These are phyloP conservation scores for Hypomyces rosellus DNA, from an alignment of 2,329 filamentous ascomycete species.

Conservation along the genomic window DNA sequence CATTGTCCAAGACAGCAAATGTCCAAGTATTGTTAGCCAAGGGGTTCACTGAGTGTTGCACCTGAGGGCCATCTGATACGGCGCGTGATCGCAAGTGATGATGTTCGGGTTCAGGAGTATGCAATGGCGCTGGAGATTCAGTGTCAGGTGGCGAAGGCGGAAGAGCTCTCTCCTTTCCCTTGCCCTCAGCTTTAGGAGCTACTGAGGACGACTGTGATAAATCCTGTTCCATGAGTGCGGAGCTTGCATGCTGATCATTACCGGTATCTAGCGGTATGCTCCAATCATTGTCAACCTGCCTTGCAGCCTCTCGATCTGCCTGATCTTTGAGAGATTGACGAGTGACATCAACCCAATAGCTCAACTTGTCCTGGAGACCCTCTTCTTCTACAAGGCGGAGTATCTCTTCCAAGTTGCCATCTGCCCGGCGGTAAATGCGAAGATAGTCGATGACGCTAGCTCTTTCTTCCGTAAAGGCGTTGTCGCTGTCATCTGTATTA, in stretches of 20 bases:
- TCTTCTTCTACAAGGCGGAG: constrained; percentile 56
- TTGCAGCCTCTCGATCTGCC: background rate
- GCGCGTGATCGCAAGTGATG: constrained; percentile 41
- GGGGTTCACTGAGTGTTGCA: constrained; percentile 39
- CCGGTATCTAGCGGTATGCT: background rate
- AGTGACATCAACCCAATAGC: constrained; percentile 53
- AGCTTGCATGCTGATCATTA: background rate
- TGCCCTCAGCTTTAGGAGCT: constrained; percentile 6
- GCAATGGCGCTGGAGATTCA: constrained; percentile 7
- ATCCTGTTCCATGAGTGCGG: constrained; percentile 1
- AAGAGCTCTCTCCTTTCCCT: constrained; percentile 22
- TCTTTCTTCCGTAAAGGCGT: constrained; percentile 6
- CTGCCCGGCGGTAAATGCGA: constrained; percentile 53
- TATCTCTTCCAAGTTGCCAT: constrained; percentile 53
- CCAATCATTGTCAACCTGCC: background rate
- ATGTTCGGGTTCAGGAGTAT: constrained; percentile 11
- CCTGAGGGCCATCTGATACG: constrained; percentile 50
- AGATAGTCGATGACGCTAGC: constrained; percentile 31
- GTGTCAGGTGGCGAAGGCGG: constrained; percentile 9
- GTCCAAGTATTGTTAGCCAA: constrained; percentile 57
- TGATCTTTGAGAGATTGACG: constrained; percentile 25
- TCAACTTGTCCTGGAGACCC: constrained; percentile 50
- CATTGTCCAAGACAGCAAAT: constrained; percentile 37
- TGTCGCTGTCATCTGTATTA: background rate
- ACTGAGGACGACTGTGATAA: background rate